phyloP scores from a whole-genome alignment of 1,139 yeast genomes.

The Zhuliangozyma blackwelliae region DNA sequence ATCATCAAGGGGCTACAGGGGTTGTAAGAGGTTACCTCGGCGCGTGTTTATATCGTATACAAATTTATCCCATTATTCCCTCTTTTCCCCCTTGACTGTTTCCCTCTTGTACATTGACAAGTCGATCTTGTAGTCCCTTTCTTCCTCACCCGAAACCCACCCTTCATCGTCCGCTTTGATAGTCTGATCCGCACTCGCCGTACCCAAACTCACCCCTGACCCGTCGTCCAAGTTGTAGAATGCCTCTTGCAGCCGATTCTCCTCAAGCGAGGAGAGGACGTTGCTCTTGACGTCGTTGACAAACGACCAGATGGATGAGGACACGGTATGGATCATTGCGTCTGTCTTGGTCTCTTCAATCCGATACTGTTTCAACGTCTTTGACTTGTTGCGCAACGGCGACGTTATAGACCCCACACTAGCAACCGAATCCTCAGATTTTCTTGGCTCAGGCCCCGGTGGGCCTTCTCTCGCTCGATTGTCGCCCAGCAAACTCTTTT shows the following conservation, averaged over 20 bases:
- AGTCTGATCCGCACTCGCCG: slow-evolving; percentile 1
- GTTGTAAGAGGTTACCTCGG: slow-evolving; percentile 10
- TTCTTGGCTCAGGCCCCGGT: slow-evolving; percentile 13
- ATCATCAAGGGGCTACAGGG: slow-evolving; percentile 47
- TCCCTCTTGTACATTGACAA: slow-evolving; percentile 21
- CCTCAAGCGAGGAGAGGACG: slow-evolving; percentile 32
- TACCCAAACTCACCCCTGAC: slow-evolving; percentile 18
- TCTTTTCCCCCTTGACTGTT: neutral
- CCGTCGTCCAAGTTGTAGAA: slow-evolving; percentile 28
- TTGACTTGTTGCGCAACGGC: slow-evolving; percentile 23
- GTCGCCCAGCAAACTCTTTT: slow-evolving; percentile 37
- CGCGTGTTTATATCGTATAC: neutral
- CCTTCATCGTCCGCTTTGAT: slow-evolving; percentile 7
- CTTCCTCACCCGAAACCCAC: slow-evolving; percentile 6
- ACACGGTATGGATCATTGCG: slow-evolving; percentile 41
- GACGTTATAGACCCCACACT: slow-evolving; percentile 22
- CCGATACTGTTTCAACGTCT: slow-evolving; percentile 1
- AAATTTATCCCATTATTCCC: neutral
- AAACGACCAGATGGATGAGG: slow-evolving; percentile 44
- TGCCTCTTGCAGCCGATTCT: slow-evolving; percentile 1
- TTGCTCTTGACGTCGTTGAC: slow-evolving; percentile 41
- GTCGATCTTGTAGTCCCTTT: slow-evolving; percentile 20
- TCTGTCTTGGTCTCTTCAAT: slow-evolving; percentile 13
- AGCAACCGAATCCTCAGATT: slow-evolving; percentile 26
- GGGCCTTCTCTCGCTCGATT: neutral